These are phyloP conservation scores for Xerocomus spinulosus DNA, from an alignment of 768 basidiomycete species.

Conservation along the genomic window DNA sequence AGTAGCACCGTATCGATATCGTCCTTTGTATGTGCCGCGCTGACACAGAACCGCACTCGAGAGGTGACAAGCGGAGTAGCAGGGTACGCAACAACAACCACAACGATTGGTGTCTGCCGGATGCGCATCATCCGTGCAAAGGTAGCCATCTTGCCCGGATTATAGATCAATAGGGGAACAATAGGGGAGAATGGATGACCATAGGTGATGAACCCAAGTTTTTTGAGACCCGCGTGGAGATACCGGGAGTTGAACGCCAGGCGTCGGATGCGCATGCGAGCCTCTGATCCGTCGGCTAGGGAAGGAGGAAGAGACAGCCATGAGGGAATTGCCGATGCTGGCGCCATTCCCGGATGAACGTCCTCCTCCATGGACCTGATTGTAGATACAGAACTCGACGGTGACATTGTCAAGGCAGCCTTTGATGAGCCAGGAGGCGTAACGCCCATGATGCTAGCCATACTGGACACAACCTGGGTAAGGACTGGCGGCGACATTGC, in stretches of 20 bases:
- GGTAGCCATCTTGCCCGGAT: slow-evolving; percentile 89
- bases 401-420: slow-evolving; percentile 22
- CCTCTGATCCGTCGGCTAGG: slow-evolving; percentile 81
- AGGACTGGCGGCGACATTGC: slow-evolving; percentile 87
- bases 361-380: slow-evolving; percentile 39
- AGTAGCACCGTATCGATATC: slow-evolving; percentile 83
- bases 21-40: slow-evolving; percentile 94
- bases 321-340: slow-evolving; percentile 56
- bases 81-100: slow-evolving; percentile 88
- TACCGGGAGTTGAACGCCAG: slow-evolving; percentile 96
- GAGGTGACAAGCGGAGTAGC: slow-evolving; percentile 86
- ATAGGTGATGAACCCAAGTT: slow-evolving; percentile 96
- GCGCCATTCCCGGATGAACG: slow-evolving; percentile 65
- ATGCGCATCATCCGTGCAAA: slow-evolving; percentile 86
- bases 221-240: slow-evolving; percentile 77
- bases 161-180: slow-evolving; percentile 87
- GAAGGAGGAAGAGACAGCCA: slow-evolving; percentile 75
- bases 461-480: slow-evolving; percentile 85
- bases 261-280: slow-evolving; percentile 73
- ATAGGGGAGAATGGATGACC: slow-evolving; percentile 90
- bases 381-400: slow-evolving; percentile 28
- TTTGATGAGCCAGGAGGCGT: slow-evolving; percentile 34
- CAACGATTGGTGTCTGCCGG: slow-evolving; percentile 73
- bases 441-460: slow-evolving; percentile 96
- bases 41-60: slow-evolving; percentile 91